Evolutionary conservation across 345 rosid genomes (phyloP).

Genomic region (Balakata baccata): DNA sequence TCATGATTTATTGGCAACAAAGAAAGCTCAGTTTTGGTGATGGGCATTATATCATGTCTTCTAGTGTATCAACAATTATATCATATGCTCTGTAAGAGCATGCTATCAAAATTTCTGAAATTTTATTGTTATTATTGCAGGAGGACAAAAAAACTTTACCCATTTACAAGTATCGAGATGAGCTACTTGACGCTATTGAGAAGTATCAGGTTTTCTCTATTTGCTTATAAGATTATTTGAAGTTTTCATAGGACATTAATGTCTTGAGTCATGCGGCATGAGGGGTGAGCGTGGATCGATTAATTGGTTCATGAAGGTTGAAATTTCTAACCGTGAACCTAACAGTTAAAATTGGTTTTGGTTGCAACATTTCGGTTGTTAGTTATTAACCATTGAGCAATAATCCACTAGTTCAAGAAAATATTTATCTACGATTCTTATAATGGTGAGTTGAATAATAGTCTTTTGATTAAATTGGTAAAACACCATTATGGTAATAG

Average conservation of each 20-base stretch:
- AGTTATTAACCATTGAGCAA: too few species aligned
- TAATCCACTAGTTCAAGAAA: too few species aligned
- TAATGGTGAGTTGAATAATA: too few species aligned
- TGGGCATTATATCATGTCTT: background rate
- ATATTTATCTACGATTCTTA: too few species aligned
- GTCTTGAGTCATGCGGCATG: background rate
- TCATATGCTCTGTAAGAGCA: background rate
- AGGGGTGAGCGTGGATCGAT: too few species aligned
- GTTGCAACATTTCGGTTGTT: too few species aligned
- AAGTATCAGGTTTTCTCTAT: conserved; percentile 58
- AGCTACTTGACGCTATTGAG: conserved; percentile 69
- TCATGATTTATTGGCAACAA: background rate
- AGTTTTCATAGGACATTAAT: background rate
- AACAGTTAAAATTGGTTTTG: too few species aligned
- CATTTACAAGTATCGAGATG: conserved; percentile 75
- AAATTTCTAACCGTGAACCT: too few species aligned
- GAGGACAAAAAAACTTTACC: conserved; percentile 86
- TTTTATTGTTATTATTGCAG: conserved; percentile 33
- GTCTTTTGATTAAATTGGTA: too few species aligned
- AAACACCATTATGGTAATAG: too few species aligned
- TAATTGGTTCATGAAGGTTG: too few species aligned
- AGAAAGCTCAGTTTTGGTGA: background rate
- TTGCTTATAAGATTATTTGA: background rate
- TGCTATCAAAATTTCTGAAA: conserved; percentile 8
- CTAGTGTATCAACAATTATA: background rate